Evolutionary conservation across 768 basidiomycete genomes (phyloP).

Genomic region (Mycena epipterygia): DNA sequence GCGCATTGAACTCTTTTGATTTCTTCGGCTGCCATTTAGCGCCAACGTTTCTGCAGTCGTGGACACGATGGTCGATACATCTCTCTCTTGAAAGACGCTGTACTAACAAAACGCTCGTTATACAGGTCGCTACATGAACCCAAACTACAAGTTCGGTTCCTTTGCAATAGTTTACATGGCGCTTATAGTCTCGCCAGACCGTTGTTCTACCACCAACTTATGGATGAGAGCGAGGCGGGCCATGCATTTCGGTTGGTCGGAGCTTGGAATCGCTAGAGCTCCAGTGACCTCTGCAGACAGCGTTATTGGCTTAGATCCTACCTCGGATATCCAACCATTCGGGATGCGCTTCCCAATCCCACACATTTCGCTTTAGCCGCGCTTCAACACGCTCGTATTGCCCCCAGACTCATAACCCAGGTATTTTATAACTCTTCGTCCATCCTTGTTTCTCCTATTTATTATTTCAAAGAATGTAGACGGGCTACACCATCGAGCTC

Average conservation of each 20-base stretch:
- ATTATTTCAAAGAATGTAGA: conserved; percentile 80
- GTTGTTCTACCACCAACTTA: conserved; percentile 86
- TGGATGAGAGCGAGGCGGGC: conserved; percentile 79
- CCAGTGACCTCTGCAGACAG: conserved; percentile 62
- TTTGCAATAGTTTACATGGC: background rate
- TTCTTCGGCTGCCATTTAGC: background rate
- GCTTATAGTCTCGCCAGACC: conserved; percentile 55
- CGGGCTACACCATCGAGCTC: conserved; percentile 89
- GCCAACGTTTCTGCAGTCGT: conserved; percentile 50
- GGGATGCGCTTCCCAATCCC: conserved; percentile 87
- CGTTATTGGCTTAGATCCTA: conserved; percentile 92
- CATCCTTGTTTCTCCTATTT: background rate
- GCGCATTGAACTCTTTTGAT: background rate
- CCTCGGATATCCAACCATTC: conserved; percentile 89
- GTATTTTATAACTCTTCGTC: conserved; percentile 53
- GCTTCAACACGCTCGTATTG: conserved; percentile 75
- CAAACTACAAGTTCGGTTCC: conserved; percentile 80
- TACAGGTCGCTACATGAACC: conserved; percentile 92
- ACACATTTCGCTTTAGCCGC: conserved; percentile 92
- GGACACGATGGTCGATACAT: conserved; percentile 88
- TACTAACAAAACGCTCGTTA: too few species aligned
- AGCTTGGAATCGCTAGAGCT: conserved; percentile 9
- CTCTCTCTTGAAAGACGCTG: too few species aligned
- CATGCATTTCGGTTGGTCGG: conserved; percentile 72
- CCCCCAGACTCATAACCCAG: conserved; percentile 81